phyloP scores from a whole-genome alignment of 2,329 filamentous ascomycete species.

The Xylaria sp. region DNA sequence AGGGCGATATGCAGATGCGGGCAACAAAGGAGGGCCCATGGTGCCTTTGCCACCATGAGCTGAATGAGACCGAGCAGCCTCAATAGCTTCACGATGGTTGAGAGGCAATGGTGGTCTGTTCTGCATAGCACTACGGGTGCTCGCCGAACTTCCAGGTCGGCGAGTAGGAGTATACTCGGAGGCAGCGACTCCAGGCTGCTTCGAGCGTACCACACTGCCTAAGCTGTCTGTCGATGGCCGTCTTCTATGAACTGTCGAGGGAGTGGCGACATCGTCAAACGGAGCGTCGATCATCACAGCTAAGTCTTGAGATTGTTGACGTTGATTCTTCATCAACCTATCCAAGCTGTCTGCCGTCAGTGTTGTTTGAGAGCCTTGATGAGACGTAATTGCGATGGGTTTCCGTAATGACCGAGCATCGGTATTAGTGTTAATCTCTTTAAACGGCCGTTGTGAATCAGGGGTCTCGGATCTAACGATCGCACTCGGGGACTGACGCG shows the following conservation, averaged over 20 bases:
- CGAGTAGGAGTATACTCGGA: slow-evolving; percentile 52
- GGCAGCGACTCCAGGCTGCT: slow-evolving; percentile 41
- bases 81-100: slow-evolving; percentile 86
- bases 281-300: slow-evolving; percentile 40
- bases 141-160: slow-evolving; percentile 79
- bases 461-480: slow-evolving; percentile 58
- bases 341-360: slow-evolving; percentile 87
- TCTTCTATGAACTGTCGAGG: slow-evolving; percentile 54
- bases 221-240: slow-evolving; percentile 61
- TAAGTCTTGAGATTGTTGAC: slow-evolving; percentile 43
- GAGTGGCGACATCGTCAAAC: slow-evolving; percentile 47
- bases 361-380: slow-evolving; percentile 83
- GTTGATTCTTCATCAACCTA: slow-evolving; percentile 71
- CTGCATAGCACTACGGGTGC: slow-evolving; percentile 60
- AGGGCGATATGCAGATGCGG: slow-evolving; percentile 74
- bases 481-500: slow-evolving; percentile 62
- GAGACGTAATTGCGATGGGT: slow-evolving; percentile 60
- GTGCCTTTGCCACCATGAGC: slow-evolving; percentile 56
- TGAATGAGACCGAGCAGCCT: slow-evolving; percentile 74
- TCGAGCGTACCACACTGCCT: slow-evolving; percentile 55
- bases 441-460: slow-evolving; percentile 67
- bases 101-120: slow-evolving; percentile 76
- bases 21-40: slow-evolving; percentile 88
- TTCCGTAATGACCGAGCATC: slow-evolving; percentile 55
- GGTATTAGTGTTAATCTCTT: slow-evolving; percentile 70